Conservation (phyloP, 2,329 filamentous ascomycete species). For the Diaporthe capsici region DNA sequence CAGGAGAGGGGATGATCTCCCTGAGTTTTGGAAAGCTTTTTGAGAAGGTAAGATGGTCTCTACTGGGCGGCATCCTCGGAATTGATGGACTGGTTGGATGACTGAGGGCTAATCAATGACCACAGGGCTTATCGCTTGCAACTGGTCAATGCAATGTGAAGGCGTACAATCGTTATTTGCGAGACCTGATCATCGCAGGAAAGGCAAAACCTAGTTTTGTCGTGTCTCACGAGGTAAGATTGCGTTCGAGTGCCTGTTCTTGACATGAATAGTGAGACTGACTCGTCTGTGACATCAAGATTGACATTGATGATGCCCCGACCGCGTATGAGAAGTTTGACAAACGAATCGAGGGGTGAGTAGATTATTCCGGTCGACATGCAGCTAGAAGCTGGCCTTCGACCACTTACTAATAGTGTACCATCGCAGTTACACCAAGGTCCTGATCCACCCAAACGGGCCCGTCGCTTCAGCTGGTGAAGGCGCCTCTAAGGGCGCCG, state of each 20-base stretch:
- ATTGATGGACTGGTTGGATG: background rate
- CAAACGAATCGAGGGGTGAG: conserved; percentile 72
- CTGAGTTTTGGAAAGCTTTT: conserved; percentile 78
- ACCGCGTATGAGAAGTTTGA: conserved; percentile 77
- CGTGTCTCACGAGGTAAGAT: conserved; percentile 68
- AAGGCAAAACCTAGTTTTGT: conserved; percentile 77
- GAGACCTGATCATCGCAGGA: conserved; percentile 75
- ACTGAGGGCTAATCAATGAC: background rate
- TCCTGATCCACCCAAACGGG: conserved; percentile 76
- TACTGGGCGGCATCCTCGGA: background rate
- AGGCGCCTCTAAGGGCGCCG: background rate
- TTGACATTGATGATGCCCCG: conserved; percentile 72
- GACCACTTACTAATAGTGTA: background rate
- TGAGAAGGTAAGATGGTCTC: conserved; percentile 66
- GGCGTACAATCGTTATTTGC: conserved; percentile 75
- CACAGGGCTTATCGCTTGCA: conserved; percentile 69
- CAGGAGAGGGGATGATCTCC: conserved; percentile 74
- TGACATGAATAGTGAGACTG: background rate
- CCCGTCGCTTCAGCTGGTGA: conserved; percentile 3
- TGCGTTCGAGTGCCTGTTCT: background rate
- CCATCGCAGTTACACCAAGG: conserved; percentile 66
- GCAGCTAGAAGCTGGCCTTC: background rate
- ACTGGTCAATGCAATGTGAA: conserved; percentile 79
- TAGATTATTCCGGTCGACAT: no score
- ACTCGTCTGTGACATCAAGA: conserved; percentile 43